Conservation (phyloP, 257 asterid genomes). For the Dorcoceras hygrometricum region DNA sequence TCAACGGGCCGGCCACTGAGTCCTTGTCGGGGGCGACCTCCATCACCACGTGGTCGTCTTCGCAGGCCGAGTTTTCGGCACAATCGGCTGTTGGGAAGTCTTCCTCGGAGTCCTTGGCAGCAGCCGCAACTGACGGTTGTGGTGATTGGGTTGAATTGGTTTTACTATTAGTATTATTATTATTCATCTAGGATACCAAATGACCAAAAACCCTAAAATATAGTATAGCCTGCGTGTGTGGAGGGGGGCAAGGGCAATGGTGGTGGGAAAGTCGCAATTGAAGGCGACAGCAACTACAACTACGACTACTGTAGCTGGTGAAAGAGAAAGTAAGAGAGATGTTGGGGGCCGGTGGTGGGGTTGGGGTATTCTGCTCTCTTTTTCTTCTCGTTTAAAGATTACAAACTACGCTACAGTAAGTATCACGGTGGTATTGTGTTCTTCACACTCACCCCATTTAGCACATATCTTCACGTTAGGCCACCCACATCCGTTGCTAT, state of each 20-base stretch:
- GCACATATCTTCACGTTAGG: too few relatives aligned
- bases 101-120: constrained; percentile 44
- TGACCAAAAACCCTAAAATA: constrained; percentile 56
- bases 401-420: too few relatives aligned
- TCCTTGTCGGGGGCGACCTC: constrained; percentile 48
- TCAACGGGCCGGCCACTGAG: constrained; percentile 26
- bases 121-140: constrained; percentile 39
- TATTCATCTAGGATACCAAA: constrained; percentile 51
- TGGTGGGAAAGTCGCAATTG: constrained; percentile 71
- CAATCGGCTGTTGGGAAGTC: constrained; percentile 47
- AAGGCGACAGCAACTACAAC: constrained; percentile 98
- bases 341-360: constrained; percentile 29
- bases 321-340: constrained; percentile 24
- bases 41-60: constrained; percentile 42
- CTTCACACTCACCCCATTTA: too few relatives aligned
- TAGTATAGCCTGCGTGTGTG: constrained; percentile 18
- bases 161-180: constrained; percentile 42
- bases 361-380: too few relatives aligned
- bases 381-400: too few relatives aligned
- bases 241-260: constrained; percentile 35
- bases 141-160: constrained; percentile 36
- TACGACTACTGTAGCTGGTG: constrained; percentile 51
- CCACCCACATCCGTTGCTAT: too few relatives aligned
- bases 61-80: constrained; percentile 36
- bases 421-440: too few relatives aligned